Evolutionary conservation across 805 yeast species (phyloP).

Genomic region (Starmerella stigmatis): DNA sequence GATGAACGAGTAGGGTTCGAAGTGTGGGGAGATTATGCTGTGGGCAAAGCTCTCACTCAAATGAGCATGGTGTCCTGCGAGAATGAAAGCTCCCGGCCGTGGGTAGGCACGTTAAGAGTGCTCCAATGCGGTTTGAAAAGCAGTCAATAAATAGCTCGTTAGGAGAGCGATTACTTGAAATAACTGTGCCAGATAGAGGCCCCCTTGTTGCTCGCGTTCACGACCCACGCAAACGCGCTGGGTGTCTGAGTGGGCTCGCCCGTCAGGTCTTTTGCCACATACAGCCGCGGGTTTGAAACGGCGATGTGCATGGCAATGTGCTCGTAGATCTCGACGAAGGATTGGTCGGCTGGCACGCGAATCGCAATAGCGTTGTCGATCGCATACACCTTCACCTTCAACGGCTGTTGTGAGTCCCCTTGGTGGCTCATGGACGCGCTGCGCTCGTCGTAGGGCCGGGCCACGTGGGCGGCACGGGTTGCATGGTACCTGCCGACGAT

Average conservation of each 20-base stretch:
- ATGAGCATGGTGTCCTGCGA: too few species aligned
- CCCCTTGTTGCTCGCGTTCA: constrained; percentile 28
- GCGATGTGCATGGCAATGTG: constrained; percentile 30
- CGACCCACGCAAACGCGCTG: constrained; percentile 26
- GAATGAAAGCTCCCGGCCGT: too few species aligned
- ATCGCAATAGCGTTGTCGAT: constrained; percentile 34
- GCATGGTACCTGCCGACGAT: neutral
- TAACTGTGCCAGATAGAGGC: constrained; percentile 26
- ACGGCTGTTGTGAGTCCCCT: constrained; percentile 1
- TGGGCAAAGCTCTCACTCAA: too few species aligned
- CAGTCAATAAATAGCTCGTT: neutral
- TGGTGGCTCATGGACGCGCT: constrained; percentile 1
- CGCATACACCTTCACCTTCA: constrained; percentile 34
- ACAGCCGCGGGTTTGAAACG: constrained; percentile 25
- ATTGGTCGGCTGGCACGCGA: constrained; percentile 29
- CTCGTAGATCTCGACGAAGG: constrained; percentile 27
- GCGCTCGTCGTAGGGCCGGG: constrained; percentile 6
- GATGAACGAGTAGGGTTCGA: too few species aligned
- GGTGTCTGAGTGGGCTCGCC: constrained; percentile 27
- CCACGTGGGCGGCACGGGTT: constrained; percentile 1
- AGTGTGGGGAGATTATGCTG: too few species aligned
- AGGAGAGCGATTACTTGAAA: neutral
- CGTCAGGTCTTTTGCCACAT: constrained; percentile 24
- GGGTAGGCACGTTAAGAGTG: too few species aligned
- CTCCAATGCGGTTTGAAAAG: too few species aligned